phyloP scores from a whole-genome alignment of 116 monocot species.

The Trichopus zeylanicus region DNA sequence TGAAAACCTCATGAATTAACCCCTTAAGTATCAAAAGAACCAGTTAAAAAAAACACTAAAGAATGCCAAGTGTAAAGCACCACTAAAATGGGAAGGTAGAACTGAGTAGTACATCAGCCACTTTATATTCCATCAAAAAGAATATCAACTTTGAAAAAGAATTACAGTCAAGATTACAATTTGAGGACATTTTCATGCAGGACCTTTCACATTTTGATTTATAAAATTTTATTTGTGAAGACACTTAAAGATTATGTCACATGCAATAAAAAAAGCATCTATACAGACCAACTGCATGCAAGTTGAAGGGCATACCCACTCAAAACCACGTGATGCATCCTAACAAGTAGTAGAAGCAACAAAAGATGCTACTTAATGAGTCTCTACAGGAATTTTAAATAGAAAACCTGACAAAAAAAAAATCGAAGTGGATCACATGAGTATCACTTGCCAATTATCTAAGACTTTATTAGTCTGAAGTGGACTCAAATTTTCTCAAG shows the following conservation, averaged over 20 bases:
- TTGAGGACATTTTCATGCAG: background rate
- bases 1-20: conserved; percentile 85
- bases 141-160: background rate
- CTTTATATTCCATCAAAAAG: no score
- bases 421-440: no score
- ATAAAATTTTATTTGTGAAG: background rate
- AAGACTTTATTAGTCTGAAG: no score
- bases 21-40: conserved; percentile 40
- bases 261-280: background rate
- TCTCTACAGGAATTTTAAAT: background rate
- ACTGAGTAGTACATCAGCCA: background rate
- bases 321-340: background rate
- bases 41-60: background rate
- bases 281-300: background rate
- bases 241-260: background rate
- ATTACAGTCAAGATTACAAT: background rate
- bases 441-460: no score
- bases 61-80: no score
- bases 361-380: background rate
- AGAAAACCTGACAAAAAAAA: no score
- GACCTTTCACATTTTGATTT: background rate
- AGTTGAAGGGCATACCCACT: background rate
- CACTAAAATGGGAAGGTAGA: no score
- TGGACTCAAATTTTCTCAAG: no score
- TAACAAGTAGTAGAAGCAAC: background rate